Percentiles rank a stretch among this genome's conserved stretches.
Evolutionary conservation across 257 asterid species (phyloP).

Genomic region (Scutellaria galericulata): DNA sequence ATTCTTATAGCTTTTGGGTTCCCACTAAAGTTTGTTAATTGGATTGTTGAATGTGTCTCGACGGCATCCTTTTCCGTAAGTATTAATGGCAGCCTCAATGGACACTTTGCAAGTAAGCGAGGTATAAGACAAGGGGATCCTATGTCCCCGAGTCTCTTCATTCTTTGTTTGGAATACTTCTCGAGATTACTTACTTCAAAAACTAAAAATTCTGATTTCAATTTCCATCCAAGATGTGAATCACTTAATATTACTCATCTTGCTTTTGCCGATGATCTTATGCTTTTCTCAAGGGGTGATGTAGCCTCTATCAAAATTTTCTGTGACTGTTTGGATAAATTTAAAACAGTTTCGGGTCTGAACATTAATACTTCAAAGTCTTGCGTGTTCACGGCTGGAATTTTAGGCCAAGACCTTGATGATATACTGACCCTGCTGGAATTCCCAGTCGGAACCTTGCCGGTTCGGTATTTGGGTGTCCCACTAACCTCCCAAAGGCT

Average conservation of each 20-base stretch:
- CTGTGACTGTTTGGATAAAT: neutral
- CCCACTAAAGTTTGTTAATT: neutral
- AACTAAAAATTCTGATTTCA: too few species aligned
- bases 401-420: neutral
- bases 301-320: neutral
- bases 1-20: too few species aligned
- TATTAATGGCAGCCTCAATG: neutral
- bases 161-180: neutral
- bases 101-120: neutral
- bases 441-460: neutral
- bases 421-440: neutral
- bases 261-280: neutral
- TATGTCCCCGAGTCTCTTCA: neutral
- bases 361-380: neutral
- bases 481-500: neutral
- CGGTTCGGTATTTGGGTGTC: neutral
- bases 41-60: neutral
- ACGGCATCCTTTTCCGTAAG: neutral
- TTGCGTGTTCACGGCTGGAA: neutral
- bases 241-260: neutral
- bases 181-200: neutral
- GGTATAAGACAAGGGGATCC: neutral
- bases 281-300: neutral
- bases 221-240: neutral
- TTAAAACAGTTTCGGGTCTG: neutral